phyloP scores from a whole-genome alignment of 163 green algal species.

The Scenedesmus sp. region DNA sequence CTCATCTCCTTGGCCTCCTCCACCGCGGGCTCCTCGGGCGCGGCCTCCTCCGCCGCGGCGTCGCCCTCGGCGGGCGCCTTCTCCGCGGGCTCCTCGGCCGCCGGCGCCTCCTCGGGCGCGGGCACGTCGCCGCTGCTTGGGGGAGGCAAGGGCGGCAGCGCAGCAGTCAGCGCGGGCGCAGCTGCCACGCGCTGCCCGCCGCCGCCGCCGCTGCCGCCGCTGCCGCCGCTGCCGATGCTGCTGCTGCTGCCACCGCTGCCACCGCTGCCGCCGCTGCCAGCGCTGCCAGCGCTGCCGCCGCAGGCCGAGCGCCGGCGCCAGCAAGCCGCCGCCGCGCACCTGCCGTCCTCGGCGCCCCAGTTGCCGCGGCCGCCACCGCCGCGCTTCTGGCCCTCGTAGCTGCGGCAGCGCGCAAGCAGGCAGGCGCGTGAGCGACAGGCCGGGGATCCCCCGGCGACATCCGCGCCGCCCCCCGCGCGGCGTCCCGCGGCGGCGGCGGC shows the following conservation, averaged over 20 bases:
- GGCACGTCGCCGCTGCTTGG: neutral
- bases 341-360: constrained; percentile 81
- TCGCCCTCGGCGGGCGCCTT: constrained; percentile 17
- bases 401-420: constrained; percentile 45
- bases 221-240: neutral
- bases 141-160: too few relatives aligned
- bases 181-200: neutral
- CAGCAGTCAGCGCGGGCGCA: neutral
- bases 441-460: neutral
- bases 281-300: neutral
- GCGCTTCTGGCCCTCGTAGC: constrained; percentile 88
- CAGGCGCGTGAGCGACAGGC: neutral
- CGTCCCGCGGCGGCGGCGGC: too few relatives aligned
- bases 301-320: neutral
- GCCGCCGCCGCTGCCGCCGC: neutral
- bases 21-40: constrained; percentile 48
- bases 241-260: neutral
- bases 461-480: too few relatives aligned
- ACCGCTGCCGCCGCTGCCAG: neutral
- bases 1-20: constrained; percentile 73
- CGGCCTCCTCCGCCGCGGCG: constrained; percentile 43
- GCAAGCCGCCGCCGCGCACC: constrained; percentile 15
- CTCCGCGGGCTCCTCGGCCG: neutral
- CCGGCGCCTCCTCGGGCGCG: neutral
- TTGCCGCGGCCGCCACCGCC: constrained; percentile 85